Evolutionary conservation across 1,284 basidiomycete genomes (phyloP).

Genomic region (Ustilago esculenta): DNA sequence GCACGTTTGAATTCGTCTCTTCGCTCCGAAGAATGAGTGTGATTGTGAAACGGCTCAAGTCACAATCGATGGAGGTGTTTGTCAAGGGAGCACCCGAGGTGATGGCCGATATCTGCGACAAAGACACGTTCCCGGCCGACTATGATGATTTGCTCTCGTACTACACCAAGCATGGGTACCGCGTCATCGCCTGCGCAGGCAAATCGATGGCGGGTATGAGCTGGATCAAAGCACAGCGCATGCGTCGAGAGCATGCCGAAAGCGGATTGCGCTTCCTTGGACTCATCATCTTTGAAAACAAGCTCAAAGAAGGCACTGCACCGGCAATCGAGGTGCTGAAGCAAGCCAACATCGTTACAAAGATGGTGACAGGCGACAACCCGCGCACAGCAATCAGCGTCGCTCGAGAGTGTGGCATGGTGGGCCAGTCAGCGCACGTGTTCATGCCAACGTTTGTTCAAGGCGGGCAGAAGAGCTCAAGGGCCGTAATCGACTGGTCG

Average conservation of each 20-base stretch:
- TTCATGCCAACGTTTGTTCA: conserved; percentile 84
- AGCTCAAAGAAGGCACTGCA: conserved; percentile 91
- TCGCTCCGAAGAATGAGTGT: conserved; percentile 95
- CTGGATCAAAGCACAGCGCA: conserved; percentile 96
- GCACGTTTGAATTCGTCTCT: conserved; percentile 97
- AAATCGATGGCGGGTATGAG: conserved; percentile 92
- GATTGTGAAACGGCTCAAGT: conserved; percentile 92
- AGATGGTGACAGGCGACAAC: conserved; percentile 99
- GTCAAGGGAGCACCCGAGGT: conserved; percentile 99
- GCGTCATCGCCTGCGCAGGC: conserved; percentile 97
- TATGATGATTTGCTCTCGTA: conserved; percentile 96
- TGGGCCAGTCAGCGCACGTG: conserved; percentile 89
- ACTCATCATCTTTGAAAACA: conserved; percentile 98
- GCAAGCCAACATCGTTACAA: conserved; percentile 87
- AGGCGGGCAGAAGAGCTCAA: conserved; percentile 73
- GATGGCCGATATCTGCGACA: conserved; percentile 85
- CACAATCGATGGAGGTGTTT: conserved; percentile 94
- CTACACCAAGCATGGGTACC: conserved; percentile 95
- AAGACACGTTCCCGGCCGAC: conserved; percentile 76
- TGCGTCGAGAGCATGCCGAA: conserved; percentile 96
- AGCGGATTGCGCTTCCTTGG: conserved; percentile 90
- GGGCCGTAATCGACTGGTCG: conserved; percentile 85
- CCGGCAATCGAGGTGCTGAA: conserved; percentile 90
- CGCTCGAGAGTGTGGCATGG: conserved; percentile 90
- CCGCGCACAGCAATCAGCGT: conserved; percentile 96